Evolutionary conservation across 768 basidiomycete genomes (phyloP).

Genomic region (Collybia sordida): DNA sequence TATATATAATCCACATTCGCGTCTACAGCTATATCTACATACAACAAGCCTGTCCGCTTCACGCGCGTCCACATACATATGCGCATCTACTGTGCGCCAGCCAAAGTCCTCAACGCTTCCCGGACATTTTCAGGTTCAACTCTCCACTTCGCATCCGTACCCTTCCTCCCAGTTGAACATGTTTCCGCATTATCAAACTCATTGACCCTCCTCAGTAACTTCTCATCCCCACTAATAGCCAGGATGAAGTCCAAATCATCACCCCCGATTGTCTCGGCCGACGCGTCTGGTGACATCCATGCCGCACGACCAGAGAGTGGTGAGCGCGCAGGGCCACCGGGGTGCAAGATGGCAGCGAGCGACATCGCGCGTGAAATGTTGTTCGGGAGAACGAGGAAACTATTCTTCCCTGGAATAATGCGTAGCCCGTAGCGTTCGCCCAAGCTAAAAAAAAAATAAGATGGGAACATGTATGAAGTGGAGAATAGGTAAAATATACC

Average conservation of each 20-base stretch:
- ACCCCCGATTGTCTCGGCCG: conserved; percentile 21
- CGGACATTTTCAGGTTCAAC: conserved; percentile 34
- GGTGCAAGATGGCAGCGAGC: conserved; percentile 75
- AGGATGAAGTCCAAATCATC: conserved; percentile 59
- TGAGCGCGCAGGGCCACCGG: conserved; percentile 49
- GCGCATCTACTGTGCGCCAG: conserved; percentile 3
- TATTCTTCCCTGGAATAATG: conserved; percentile 78
- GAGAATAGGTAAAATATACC: conserved; percentile 27
- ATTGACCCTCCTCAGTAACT: conserved; percentile 71
- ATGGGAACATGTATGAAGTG: neutral
- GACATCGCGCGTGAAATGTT: conserved; percentile 84
- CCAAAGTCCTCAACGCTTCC: conserved; percentile 27
- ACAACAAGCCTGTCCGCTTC: too few species aligned
- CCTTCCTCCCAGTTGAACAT: conserved; percentile 65
- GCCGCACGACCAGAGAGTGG: conserved; percentile 27
- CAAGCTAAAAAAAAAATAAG: conserved; percentile 39
- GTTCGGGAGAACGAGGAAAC: conserved; percentile 81
- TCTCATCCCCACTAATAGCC: conserved; percentile 75
- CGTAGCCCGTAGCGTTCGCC: conserved; percentile 82
- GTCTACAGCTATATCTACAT: too few species aligned
- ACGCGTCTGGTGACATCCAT: conserved; percentile 36
- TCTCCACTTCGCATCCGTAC: conserved; percentile 81
- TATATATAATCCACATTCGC: too few species aligned
- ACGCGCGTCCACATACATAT: too few species aligned
- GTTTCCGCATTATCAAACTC: conserved; percentile 75